Evolutionary conservation across 1,284 basidiomycete genomes (phyloP), one percentile per base, ranked within the genome.

Genomic region (Cutaneotrichosporon arboriforme): DNA sequence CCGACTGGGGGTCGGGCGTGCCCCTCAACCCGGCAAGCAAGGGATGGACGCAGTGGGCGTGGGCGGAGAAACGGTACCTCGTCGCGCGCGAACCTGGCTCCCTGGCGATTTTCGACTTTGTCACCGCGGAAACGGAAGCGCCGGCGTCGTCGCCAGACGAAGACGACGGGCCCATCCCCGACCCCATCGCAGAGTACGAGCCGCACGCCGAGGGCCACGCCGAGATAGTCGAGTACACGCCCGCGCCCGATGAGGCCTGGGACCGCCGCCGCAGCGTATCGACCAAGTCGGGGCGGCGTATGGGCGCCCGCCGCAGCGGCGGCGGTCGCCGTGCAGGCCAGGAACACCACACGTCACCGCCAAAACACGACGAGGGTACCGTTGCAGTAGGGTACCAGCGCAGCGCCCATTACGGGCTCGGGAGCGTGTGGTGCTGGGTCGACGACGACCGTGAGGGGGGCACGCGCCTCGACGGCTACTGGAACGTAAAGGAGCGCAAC

Each of bases 401-500:
- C 22, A 44, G 41, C n/a, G 40, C 49, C 12, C 63, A 59, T n/a
- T 76, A 72, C 54, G 71, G 73, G 2, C 44, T 76, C 20, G 74
- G 74, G 1, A 67, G 55, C n/a, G 61, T 71, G 17, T 58, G 65
- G 46, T 76, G 74, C 51, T 74, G 71, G 72, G 62, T 67, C 34
- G 71, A 67, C 43, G 64, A 64, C 1, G 62, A 64, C 41, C 52
- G 56, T 35, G 57, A 64, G 13, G 46, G 54, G 20, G 52, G 57
- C 18, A 46, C 51, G 37, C 55, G 51, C 22, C 44, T 72, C 8
- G 66, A 70, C 31, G 70, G 65, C 9, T 70, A 67, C 50, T 73
- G 70, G 70, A 53, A 63, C 14, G 17, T 34, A 21, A 51, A 47
- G 33, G 47, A 51, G 49, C 53, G 58, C 20, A 60, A 60, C 46